Evolutionary conservation across 1,139 yeast genomes (phyloP).

Genomic region (Zygosaccharomyces pseudobailii): DNA sequence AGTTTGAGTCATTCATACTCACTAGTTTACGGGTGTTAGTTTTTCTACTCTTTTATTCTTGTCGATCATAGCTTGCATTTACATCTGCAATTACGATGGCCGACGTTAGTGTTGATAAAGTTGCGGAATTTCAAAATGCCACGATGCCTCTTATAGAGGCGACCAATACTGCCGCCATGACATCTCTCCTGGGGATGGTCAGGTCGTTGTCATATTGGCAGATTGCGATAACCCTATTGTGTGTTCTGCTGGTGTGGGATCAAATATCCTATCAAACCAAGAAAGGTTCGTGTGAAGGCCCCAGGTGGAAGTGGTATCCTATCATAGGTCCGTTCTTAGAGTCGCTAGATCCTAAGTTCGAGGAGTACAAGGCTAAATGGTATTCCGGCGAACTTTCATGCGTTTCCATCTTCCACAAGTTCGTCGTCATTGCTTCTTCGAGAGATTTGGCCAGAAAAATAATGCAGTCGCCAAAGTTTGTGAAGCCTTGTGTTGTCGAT

Average conservation of each 20-base stretch:
- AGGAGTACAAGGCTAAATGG: constrained; percentile 91
- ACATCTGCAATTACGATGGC: constrained; percentile 6
- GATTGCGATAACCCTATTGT: constrained; percentile 45
- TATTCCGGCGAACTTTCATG: constrained; percentile 89
- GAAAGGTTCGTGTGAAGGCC: constrained; percentile 90
- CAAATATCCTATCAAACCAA: constrained; percentile 71
- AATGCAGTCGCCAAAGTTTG: constrained; percentile 77
- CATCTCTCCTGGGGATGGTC: constrained; percentile 7
- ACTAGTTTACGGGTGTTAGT: not conserved
- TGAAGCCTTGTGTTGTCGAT: constrained; percentile 96
- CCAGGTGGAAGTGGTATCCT: constrained; percentile 82
- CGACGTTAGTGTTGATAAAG: constrained; percentile 3
- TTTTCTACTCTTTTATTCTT: not conserved
- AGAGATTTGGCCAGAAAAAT: constrained; percentile 90
- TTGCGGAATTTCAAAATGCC: constrained; percentile 8
- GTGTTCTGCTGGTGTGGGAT: constrained; percentile 61
- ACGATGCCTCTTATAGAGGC: constrained; percentile 1
- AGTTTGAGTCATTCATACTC: not conserved
- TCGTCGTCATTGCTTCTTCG: constrained; percentile 89
- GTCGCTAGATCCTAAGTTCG: constrained; percentile 93
- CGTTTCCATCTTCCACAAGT: constrained; percentile 96
- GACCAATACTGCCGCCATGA: constrained; percentile 1
- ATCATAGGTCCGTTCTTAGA: constrained; percentile 94
- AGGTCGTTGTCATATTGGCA: constrained; percentile 45
- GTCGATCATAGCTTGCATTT: not conserved